Base-by-base conservation (phyloP, 768 basidiomycete genomes). In the Podaxis mareebaensis region DNA sequence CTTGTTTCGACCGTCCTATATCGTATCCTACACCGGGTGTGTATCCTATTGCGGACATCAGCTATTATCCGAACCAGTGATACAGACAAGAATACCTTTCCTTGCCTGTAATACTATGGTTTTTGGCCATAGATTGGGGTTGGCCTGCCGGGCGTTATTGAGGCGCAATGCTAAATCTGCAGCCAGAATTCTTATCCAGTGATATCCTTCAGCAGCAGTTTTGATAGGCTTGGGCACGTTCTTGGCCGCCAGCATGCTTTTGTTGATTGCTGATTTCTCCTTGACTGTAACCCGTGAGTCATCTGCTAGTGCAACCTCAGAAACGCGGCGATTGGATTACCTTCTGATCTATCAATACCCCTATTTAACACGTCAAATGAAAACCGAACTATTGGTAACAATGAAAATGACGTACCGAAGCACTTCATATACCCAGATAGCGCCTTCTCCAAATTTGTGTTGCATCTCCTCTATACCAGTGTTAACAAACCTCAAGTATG, bases 241-340 rank as follows among this genome's bases (percentile, higher is more conserved):
- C 74, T 99, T 99, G n/a, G 94, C 90, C 0, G 95, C 93, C 58
- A 95, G 77, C 96, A 99, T 99, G 69, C 92, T 94, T 78, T 97
- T 98, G 65, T 85, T 89, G 33, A 91, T 76, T 0, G 81, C 78
- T 15, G 88, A 72, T 73, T 93, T 93, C 70, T 93, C 92, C 70
- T 93, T 95, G 39, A 98, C 96, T 96, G 71, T 42, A 61, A 63
- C 46, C 13, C 8, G 63, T 46, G 38, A 49, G 42, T 28, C 64
- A 53, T 40, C 33, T 39, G 30, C 60, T n/a, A 30, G 61, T 28
- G 24, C 17, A 44, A 30, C 4, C 22, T 2, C 12, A 2, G 51
- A 53, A 22, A 60, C 28, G 39, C 33, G 20, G 3, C 46, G 28
- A 55, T 22, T 26, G 52, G 69, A 73, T 39, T 56, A 92, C 95